Conservation (phyloP, 1,284 basidiomycete genomes). For the Macrocystidia cucumis region DNA sequence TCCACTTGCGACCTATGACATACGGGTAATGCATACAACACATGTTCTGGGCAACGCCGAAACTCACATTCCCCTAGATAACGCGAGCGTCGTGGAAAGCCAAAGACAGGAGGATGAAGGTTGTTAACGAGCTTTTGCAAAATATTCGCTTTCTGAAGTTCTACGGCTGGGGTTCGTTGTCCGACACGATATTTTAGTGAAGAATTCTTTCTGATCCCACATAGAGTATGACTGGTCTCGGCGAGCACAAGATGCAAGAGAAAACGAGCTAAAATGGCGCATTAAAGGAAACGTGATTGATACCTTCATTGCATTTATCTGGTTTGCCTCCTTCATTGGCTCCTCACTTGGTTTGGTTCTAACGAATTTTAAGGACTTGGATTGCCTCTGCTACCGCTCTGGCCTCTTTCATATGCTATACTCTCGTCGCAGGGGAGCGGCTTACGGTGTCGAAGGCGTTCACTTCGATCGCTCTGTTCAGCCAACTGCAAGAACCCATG, state of each 20-base stretch:
- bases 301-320: conserved; percentile 54
- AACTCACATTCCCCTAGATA: conserved; percentile 28
- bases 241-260: conserved; percentile 41
- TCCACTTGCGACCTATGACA: conserved; percentile 55
- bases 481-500: conserved; percentile 59
- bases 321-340: conserved; percentile 24
- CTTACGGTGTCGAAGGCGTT: conserved; percentile 66
- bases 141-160: conserved; percentile 67
- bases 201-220: neutral
- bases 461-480: conserved; percentile 59
- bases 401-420: conserved; percentile 57
- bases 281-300: conserved; percentile 56
- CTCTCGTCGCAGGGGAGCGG: conserved; percentile 46
- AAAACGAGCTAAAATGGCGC: conserved; percentile 54
- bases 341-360: conserved; percentile 3
- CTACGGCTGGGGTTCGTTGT: conserved; percentile 56
- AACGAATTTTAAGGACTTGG: conserved; percentile 44
- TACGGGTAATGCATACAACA: conserved; percentile 39
- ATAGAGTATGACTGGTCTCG: conserved; percentile 47
- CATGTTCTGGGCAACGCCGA: neutral
- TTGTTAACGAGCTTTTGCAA: conserved; percentile 76
- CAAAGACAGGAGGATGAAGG: conserved; percentile 67
- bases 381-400: conserved; percentile 63
- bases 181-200: neutral
- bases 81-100: conserved; percentile 61